These are phyloP conservation scores for Rhizomucor miehei DNA, from an alignment of 371 early-diverging fungal genomes.

Conservation along the genomic window DNA sequence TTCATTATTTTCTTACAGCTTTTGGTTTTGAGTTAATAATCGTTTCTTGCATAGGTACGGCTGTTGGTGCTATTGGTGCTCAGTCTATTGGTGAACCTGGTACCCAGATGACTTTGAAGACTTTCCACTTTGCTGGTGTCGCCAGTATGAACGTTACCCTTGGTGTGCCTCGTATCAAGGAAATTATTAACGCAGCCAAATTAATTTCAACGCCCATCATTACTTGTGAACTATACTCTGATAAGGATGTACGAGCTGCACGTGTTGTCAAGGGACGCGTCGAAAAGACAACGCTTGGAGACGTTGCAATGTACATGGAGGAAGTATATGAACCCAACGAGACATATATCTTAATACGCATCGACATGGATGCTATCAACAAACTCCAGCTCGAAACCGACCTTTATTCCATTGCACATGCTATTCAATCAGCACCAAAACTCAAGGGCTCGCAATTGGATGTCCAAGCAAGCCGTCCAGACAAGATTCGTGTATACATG, in stretches of 20 bases:
- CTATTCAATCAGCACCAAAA: constrained; percentile 80
- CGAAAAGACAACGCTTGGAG: constrained; percentile 87
- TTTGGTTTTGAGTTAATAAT: not conserved
- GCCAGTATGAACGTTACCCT: constrained; percentile 99
- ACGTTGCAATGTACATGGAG: constrained; percentile 90
- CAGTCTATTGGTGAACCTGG: constrained; percentile 99
- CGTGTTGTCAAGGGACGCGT: constrained; percentile 95
- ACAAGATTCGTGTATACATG: constrained; percentile 74
- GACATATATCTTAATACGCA: constrained; percentile 74
- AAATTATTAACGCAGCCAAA: constrained; percentile 93
- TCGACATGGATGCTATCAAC: constrained; percentile 80
- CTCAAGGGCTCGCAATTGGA: constrained; percentile 79
- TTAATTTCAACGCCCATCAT: constrained; percentile 96
- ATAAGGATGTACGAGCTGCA: constrained; percentile 71
- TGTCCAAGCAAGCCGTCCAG: constrained; percentile 71
- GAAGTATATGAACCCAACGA: constrained; percentile 80
- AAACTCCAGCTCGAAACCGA: constrained; percentile 82
- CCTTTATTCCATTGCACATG: constrained; percentile 70
- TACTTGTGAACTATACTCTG: constrained; percentile 71
- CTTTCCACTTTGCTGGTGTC: constrained; percentile 99
- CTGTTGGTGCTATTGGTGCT: constrained; percentile 97
- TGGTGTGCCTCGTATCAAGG: constrained; percentile 99
- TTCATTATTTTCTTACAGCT: constrained; percentile 4
- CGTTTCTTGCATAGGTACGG: constrained; percentile 47
- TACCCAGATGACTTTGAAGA: constrained; percentile 99